phyloP scores from a whole-genome alignment of 1,284 basidiomycete species.

The Sphagnurus paluster region DNA sequence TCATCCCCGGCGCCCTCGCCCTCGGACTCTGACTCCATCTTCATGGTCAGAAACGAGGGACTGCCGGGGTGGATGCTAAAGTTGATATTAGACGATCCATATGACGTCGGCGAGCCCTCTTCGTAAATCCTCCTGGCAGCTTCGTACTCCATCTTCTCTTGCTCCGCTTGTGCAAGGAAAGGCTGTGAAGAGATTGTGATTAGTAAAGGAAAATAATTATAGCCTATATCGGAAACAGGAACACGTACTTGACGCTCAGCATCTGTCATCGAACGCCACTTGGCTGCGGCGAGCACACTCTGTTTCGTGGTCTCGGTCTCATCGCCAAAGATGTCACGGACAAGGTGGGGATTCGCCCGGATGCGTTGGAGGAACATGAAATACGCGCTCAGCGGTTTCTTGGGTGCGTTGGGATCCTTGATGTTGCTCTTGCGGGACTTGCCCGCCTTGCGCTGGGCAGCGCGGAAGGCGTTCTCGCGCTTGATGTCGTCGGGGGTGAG shows the following conservation, averaged over 20 bases:
- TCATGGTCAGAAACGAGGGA: slow-evolving; percentile 56
- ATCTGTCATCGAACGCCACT: slow-evolving; percentile 91
- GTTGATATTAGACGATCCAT: slow-evolving; percentile 67
- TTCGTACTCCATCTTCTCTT: slow-evolving; percentile 92
- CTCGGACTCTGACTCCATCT: slow-evolving; percentile 65
- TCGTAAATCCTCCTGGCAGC: slow-evolving; percentile 79
- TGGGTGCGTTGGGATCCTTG: slow-evolving; percentile 95
- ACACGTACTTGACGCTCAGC: slow-evolving; percentile 82
- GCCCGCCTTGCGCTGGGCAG: slow-evolving; percentile 91
- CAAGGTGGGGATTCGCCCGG: slow-evolving; percentile 70
- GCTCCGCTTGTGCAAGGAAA: slow-evolving; percentile 87
- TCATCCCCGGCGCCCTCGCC: slow-evolving; percentile 59
- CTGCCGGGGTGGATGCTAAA: slow-evolving; percentile 74
- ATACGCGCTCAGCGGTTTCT: slow-evolving; percentile 93
- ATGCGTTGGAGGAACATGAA: slow-evolving; percentile 94
- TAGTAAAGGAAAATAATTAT: slow-evolving; percentile 6
- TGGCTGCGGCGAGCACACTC: slow-evolving; percentile 89
- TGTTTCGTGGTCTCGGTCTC: slow-evolving; percentile 95
- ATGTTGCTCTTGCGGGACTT: slow-evolving; percentile 93
- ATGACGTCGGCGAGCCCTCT: slow-evolving; percentile 71
- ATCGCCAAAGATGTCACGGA: slow-evolving; percentile 84
- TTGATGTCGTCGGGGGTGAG: slow-evolving; percentile 95
- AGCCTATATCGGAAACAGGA: slow-evolving; percentile 11
- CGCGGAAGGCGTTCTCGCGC: slow-evolving; percentile 88
- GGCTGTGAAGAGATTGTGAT: slow-evolving; percentile 54